Conservation (phyloP, 2,329 filamentous ascomycete genomes). For the Xylariaceae sp. region DNA sequence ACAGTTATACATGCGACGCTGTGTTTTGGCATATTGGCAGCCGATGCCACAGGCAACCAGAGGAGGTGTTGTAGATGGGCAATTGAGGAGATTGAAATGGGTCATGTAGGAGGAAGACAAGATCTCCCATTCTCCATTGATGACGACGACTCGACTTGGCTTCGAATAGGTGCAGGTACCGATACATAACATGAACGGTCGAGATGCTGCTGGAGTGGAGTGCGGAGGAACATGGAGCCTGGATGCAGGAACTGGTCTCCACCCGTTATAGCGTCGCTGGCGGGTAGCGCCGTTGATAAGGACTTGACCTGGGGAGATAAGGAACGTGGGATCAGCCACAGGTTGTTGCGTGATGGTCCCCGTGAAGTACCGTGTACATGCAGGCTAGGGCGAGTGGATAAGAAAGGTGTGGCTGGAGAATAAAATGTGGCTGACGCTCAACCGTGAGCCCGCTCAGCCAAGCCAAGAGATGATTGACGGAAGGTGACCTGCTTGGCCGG, state of each 20-base stretch:
- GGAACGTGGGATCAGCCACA: background rate
- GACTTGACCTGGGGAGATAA: background rate
- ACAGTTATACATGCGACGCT: conserved; percentile 20
- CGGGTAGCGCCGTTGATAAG: background rate
- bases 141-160: background rate
- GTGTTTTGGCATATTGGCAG: conserved; percentile 18
- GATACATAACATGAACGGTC: background rate
- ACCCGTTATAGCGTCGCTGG: background rate
- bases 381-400: no score
- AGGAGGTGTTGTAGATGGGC: background rate
- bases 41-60: conserved; percentile 15
- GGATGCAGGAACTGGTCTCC: background rate
- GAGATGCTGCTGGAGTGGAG: background rate
- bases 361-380: no score
- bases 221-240: background rate
- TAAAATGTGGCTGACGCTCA: background rate
- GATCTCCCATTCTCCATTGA: background rate
- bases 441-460: background rate
- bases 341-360: background rate
- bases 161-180: background rate
- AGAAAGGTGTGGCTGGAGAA: background rate
- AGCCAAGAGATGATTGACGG: background rate
- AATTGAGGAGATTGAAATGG: background rate
- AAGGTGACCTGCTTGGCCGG: background rate
- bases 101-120: background rate